A percentile compares a stretch with the other conserved stretches of the same genome.
These are phyloP conservation scores for Penicillium arizonense DNA, from an alignment of 495 filamentous ascomycete species.

Conservation along the genomic window DNA sequence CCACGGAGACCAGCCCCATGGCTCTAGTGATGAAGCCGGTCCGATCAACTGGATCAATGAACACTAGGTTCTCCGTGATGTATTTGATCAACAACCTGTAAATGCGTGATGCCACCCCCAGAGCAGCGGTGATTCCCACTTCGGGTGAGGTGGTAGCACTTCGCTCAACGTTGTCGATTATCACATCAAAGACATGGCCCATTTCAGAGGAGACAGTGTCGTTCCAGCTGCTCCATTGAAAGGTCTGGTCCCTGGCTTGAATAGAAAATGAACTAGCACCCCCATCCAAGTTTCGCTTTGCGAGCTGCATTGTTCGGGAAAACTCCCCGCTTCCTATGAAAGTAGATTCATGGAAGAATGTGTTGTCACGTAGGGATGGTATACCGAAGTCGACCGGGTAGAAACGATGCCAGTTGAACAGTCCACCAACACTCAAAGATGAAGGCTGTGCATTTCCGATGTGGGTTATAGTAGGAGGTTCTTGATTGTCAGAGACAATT, in stretches of 20 bases:
- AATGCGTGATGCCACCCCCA: constrained; percentile 7
- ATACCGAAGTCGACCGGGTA: constrained; percentile 79
- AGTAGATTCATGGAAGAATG: constrained; percentile 74
- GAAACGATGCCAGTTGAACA: constrained; percentile 51
- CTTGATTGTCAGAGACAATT: constrained; percentile 13
- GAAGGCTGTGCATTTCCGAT: constrained; percentile 1
- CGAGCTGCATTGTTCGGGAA: constrained; percentile 43
- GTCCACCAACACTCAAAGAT: constrained; percentile 17
- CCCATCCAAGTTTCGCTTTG: constrained; percentile 30
- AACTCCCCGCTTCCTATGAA: constrained; percentile 75
- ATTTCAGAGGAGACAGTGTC: constrained; percentile 67
- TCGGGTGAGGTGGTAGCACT: constrained; percentile 4
- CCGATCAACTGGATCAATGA: constrained; percentile 52
- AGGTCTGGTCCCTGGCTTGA: constrained; percentile 43
- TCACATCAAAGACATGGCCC: constrained; percentile 54
- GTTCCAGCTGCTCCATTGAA: constrained; percentile 70
- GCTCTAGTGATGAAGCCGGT: constrained; percentile 35
- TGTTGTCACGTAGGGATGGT: constrained; percentile 60
- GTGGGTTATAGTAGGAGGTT: constrained; percentile 4
- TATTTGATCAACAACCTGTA: constrained; percentile 46
- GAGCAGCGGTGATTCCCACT: neutral
- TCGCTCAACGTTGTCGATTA: constrained; percentile 33
- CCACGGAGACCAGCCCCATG: constrained; percentile 23
- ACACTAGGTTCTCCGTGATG: constrained; percentile 46
- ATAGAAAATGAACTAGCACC: constrained; percentile 34